Base-by-base conservation (phyloP, 2,329 filamentous ascomycete genomes). In the Colletotrichum phormii region DNA sequence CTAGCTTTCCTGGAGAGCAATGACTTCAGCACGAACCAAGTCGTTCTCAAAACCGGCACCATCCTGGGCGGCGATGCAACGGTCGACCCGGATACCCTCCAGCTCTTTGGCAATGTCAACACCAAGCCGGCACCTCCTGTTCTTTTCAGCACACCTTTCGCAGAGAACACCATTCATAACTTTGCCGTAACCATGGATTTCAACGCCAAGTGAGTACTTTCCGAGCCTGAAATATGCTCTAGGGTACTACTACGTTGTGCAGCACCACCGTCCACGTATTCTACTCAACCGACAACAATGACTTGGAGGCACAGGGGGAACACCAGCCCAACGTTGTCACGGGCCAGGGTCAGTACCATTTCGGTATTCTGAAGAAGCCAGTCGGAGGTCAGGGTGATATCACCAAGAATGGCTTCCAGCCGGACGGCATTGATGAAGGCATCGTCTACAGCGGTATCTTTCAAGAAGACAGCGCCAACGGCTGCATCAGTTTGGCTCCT, bases 361-460 rank as follows among this genome's bases (percentile, higher is more conserved):
- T 92, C 61, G 90, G 90, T 54, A 78, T 91, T 1, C 81, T 92
- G 71, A 92, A 92, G 86, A 91, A 91, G 83, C 86, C 88, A 3
- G 84, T 87, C 51, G 75, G 79, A 33, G 81, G 79, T 37, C 78
- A 77, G 59, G 85, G 89, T 73, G 83, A 89, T 42, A 63, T 73
- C 26, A 83, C 83, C 51, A 85, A 85, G 77, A 78, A 84, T 49
- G 88, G 86, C 3, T 84, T 82, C 75, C 88, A 90, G 78, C 81
- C 83, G 67, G 76, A 80, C 9, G 84, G 81, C 22, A 85, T 89
- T 69, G 78, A 89, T 75, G 88, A 90, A 78, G 88, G 87, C 1
- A 76, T 89, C 37, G 82, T 89, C 33, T 89, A 83, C 74, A 86
- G 84, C 2, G 87, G 87, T 3, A 83, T 90, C 55, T 89, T 89